Base-by-base conservation (phyloP, 2,329 filamentous ascomycete species). In the Colletotrichum liaoningense region DNA sequence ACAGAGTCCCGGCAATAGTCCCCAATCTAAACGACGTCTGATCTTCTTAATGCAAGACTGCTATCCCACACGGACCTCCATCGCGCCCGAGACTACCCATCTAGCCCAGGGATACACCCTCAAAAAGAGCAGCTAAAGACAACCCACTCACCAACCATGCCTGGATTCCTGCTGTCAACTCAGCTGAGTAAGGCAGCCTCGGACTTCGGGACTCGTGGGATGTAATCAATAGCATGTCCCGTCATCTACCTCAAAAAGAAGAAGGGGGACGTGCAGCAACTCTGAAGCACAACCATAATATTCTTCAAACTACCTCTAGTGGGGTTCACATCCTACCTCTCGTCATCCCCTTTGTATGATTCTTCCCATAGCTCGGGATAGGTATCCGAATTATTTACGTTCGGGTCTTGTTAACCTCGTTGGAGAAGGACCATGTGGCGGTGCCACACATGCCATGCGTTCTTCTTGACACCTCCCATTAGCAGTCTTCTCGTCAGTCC, bases 271-370 rank as follows among this genome's bases (percentile, higher is more conserved):
- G 54, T 60, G 35, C 58, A 22, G 28, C 14, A 19, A 24, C 16
- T 49, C 56, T 58, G 56, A 54, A 9, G 11, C 60, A 54, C 26
- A 46, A 14, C 26, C 57, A n/a, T 59, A 35, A 54, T 65, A 24
- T 69, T 26, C 52, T 65, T 65, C 67, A 69, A 69, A 65, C 60
- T 1, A 14, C 30, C 33, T 16, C 33, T 26, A 7, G 46, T 56
- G 49, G 49, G 4, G 33, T 11, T 33, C 22, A 38, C 1, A 60
- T 26, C n/a, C 57, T 14, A 24, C 22, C 6, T 35, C 33, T 12
- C 42, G 4, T 7, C 19, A 42, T 49, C 14, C 16, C 11, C 42
- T 30, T 12, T 12, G 9, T 12, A 35, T 35, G 33, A 12, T 8
- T 19, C 6, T 16, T 42, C 38, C n/a, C 30, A 49, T 38, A 26